Percentiles rank a stretch among this genome's conserved stretches.
Conservation (phyloP, 2,329 filamentous ascomycete genomes). For the Aureobasidium sp. region DNA sequence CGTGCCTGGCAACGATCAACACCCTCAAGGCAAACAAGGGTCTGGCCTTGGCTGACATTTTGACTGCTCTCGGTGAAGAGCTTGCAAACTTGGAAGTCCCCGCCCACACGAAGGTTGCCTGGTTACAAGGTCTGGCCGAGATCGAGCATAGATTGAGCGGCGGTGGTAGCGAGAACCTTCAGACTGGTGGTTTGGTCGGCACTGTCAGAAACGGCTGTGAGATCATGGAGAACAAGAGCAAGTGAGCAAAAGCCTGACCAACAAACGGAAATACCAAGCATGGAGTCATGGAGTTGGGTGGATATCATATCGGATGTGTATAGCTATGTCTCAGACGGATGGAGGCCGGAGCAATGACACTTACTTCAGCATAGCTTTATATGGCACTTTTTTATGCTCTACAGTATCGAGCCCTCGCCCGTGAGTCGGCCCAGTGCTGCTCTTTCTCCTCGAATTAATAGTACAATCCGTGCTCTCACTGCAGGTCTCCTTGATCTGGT, state of each 20-base stretch:
- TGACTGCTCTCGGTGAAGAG: slow-evolving; percentile 79
- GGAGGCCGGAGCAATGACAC: neutral
- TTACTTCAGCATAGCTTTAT: neutral
- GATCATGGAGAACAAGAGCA: slow-evolving; percentile 42
- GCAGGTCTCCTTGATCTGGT: neutral
- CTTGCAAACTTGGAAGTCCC: slow-evolving; percentile 76
- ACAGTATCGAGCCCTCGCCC: neutral
- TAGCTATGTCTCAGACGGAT: neutral
- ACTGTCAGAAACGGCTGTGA: slow-evolving; percentile 83
- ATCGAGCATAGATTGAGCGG: slow-evolving; percentile 87
- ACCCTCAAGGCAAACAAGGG: slow-evolving; percentile 79
- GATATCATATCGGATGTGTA: neutral
- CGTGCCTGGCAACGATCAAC: slow-evolving; percentile 81
- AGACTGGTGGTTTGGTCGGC: slow-evolving; percentile 88
- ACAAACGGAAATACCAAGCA: neutral
- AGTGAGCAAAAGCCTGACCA: neutral
- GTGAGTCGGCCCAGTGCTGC: neutral
- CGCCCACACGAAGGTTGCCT: slow-evolving; percentile 78
- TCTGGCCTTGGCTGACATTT: slow-evolving; percentile 85
- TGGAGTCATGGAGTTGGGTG: slow-evolving; percentile 7
- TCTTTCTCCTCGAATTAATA: neutral
- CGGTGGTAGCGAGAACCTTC: slow-evolving; percentile 77
- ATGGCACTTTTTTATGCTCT: neutral
- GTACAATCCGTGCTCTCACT: too few species aligned
- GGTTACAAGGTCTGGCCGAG: slow-evolving; percentile 85